phyloP scores from a whole-genome alignment of 225 moss, liverwort and hornwort genomes.

The Marchantia polymorpha region DNA sequence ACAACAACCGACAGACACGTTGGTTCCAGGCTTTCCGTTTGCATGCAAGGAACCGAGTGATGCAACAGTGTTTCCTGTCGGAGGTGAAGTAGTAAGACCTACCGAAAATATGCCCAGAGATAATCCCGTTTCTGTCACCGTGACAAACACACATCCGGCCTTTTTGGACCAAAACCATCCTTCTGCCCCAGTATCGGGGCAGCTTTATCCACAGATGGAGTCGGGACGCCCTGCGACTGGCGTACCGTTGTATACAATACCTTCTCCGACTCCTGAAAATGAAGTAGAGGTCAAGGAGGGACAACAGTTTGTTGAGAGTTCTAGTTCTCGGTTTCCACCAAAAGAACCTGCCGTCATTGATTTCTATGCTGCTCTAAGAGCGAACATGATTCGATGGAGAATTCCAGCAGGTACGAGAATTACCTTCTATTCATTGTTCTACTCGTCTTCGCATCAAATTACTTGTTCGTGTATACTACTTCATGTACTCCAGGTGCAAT shows the following conservation, averaged over 20 bases:
- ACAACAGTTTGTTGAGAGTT: constrained; percentile 1
- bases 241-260: not conserved
- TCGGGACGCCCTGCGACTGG: not conserved
- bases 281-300: not conserved
- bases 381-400: constrained; percentile 47
- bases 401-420: constrained; percentile 40
- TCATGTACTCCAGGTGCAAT: too few relatives aligned
- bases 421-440: too few relatives aligned
- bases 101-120: not conserved
- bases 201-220: not conserved
- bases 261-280: not conserved
- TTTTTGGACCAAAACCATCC: not conserved
- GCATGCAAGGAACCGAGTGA: not conserved
- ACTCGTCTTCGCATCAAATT: too few relatives aligned
- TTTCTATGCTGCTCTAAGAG: constrained; percentile 34
- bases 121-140: not conserved
- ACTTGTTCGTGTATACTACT: too few relatives aligned
- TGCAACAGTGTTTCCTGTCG: not conserved
- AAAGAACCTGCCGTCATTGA: constrained; percentile 18
- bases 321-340: not conserved
- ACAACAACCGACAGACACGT: not conserved
- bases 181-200: not conserved
- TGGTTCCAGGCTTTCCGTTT: not conserved
- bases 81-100: not conserved
- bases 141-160: not conserved